Base-by-base conservation (phyloP, 1,284 basidiomycete genomes). In the Butyriboletus appendiculatus region DNA sequence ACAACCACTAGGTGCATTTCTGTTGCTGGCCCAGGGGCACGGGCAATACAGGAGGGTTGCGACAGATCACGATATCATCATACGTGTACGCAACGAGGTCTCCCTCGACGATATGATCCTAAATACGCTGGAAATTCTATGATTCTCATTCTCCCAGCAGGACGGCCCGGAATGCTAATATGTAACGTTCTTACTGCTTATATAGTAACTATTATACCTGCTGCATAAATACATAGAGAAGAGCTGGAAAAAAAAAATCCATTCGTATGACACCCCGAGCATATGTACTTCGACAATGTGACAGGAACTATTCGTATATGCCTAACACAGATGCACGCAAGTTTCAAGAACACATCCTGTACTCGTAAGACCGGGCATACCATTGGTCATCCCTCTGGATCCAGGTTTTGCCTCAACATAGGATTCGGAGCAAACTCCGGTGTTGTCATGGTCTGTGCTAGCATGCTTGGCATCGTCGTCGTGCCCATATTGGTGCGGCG, bases 31-130 rank as follows among this genome's bases (percentile, higher is more conserved):
- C 1, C 35, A 51, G 22, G 47, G 51, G 0, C 54, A 38, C 6
- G 45, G 47, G 11, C 49, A 48, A 34, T 65, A 63, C 20, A 46
- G 16, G 34, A 65, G 64, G 35, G 51, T 65, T 11, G 64, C 50
- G 30, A 55, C 52, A 22, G 54, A 60, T 8, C 24, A 37, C 15
- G 44, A 62, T 2, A 60, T 66, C 7, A 10, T 39, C 18, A 46
- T 63, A 26, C 37, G 47, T 24, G 33, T 60, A 11, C 57, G 54
- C 3, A 24, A 45, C 4, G 42, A n/a, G 1, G 40, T 55, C 5
- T 33, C 51, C 1, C 41, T 60, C 7, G 45, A 35, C 15, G 43
- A 60, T 18, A 38, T 66, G 30, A 7, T 18, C 16, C 20, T 62
- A 11, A 33, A 34, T 12, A 60, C 47, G 6, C 41, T 63, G 15